Conservation (phyloP, 305 asterid species). For the Fraxinus dipetala region DNA sequence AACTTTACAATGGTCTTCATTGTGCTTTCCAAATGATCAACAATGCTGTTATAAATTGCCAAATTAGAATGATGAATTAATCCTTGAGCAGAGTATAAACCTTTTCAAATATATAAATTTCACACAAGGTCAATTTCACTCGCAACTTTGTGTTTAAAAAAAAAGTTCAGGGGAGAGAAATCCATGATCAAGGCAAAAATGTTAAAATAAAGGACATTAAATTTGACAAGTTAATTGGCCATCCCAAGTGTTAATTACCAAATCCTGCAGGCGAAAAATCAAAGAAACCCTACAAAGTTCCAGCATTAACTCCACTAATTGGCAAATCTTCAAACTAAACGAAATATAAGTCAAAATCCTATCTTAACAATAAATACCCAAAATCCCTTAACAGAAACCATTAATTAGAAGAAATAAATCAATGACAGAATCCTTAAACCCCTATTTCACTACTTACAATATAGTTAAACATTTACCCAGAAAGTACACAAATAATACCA, state of each 20-base stretch:
- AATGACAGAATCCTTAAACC: not conserved
- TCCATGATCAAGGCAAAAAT: not conserved
- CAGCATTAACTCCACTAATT: not conserved
- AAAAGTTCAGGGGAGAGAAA: not conserved
- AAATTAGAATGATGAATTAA: constrained; percentile 3
- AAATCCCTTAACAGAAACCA: constrained; percentile 16
- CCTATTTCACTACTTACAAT: not conserved
- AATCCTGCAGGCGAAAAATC: not conserved
- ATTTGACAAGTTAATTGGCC: not conserved
- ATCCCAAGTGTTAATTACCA: not conserved
- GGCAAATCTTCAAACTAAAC: not conserved
- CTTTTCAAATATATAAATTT: not conserved
- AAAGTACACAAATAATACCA: not conserved
- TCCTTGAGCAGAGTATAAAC: not conserved
- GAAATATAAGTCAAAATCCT: constrained; percentile 5
- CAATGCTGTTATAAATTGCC: not conserved
- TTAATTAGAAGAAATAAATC: not conserved
- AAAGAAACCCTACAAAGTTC: not conserved
- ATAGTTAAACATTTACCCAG: not conserved
- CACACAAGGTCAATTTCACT: not conserved
- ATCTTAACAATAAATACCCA: not conserved
- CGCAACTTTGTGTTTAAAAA: not conserved
- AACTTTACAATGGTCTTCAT: not conserved
- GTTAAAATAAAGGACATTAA: not conserved
- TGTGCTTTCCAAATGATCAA: not conserved